Evolutionary conservation across 768 basidiomycete genomes (phyloP).

Genomic region (Phaeolepiota aurea): DNA sequence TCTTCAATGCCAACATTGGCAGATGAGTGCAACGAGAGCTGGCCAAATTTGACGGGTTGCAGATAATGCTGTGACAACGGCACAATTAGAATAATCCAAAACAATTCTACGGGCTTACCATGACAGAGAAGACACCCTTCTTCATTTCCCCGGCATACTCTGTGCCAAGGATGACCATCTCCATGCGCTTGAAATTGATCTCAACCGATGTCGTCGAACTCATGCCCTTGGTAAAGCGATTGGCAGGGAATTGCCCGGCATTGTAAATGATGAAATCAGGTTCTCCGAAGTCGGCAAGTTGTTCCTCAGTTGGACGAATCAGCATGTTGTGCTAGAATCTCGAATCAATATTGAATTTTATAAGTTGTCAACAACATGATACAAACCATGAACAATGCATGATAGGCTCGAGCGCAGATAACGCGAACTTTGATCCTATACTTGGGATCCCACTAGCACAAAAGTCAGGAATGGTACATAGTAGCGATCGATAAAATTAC

Average conservation of each 20-base stretch:
- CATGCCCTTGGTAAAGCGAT: conserved; percentile 99
- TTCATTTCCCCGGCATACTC: conserved; percentile 99
- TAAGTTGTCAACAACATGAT: conserved; percentile 14
- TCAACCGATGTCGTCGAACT: conserved; percentile 97
- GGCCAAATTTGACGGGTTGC: conserved; percentile 97
- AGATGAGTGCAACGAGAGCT: conserved; percentile 95
- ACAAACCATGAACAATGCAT: conserved; percentile 95
- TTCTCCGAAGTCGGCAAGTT: conserved; percentile 90
- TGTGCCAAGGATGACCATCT: conserved; percentile 99
- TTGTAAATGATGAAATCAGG: conserved; percentile 99
- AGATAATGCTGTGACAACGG: conserved; percentile 70
- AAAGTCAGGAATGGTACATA: conserved; percentile 6
- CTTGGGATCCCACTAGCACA: conserved; percentile 84
- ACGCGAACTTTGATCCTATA: conserved; percentile 99
- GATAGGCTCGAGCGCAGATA: conserved; percentile 96
- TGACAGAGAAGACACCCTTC: conserved; percentile 99
- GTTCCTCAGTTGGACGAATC: conserved; percentile 93
- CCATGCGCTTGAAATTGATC: conserved; percentile 99
- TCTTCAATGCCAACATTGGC: conserved; percentile 90
- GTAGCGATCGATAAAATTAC: conserved; percentile 33
- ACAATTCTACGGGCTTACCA: conserved; percentile 57
- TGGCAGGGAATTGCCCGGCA: conserved; percentile 99
- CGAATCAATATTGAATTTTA: background rate
- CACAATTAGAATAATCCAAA: too few species aligned
- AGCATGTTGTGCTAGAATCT: conserved; percentile 89